Base-by-base conservation (phyloP, 768 basidiomycete species). In the Pulveroboletus sp. region DNA sequence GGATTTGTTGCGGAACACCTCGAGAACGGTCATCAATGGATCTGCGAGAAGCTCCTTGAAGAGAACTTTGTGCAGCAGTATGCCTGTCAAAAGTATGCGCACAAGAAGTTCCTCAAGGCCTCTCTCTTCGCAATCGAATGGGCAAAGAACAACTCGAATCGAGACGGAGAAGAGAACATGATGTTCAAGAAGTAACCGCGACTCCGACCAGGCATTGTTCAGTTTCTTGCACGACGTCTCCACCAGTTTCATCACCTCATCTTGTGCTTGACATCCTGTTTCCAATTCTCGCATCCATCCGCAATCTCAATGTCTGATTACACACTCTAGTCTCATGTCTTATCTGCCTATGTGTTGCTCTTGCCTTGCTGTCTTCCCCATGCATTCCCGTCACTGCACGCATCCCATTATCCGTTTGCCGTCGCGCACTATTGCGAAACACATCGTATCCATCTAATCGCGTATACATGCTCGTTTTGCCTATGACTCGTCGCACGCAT, bases 91-190 rank as follows among this genome's bases (percentile, higher is more conserved):
- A 98, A 99, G 75, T 99, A 98, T 69, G 84, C 92, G 38, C 81
- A 90, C 78, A 97, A 94, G 84, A 94, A 93, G 71, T 98, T 97
- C 80, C 82, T 98, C 66, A 92, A 95, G 70, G 95, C 88, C 25
- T 85, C 87, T 17, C 67, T 79, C 33, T 90, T 83, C 61, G 88
- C 88, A 36, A 76, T 87, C 61, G 79, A 86, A 47, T 88, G 85
- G 85, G 85, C 87, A 37, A 79, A 73, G 57, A 69, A 65, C 34
- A 75, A 82, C 63, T 56, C 72, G 58, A 65, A 61, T 43, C 72
- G 61, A 48, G 68, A 69, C 60, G 64, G 41, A 57, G 63, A 66
- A 45, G 65, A 59, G 37, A 48, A 48, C 32, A 53, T 60, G 55
- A 52, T 67, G 61, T 59, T 54, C 59, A 67, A 65, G 57, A 67